Evolutionary conservation across 345 rosid species (phyloP).

Genomic region (Fremontodendron californicum): DNA sequence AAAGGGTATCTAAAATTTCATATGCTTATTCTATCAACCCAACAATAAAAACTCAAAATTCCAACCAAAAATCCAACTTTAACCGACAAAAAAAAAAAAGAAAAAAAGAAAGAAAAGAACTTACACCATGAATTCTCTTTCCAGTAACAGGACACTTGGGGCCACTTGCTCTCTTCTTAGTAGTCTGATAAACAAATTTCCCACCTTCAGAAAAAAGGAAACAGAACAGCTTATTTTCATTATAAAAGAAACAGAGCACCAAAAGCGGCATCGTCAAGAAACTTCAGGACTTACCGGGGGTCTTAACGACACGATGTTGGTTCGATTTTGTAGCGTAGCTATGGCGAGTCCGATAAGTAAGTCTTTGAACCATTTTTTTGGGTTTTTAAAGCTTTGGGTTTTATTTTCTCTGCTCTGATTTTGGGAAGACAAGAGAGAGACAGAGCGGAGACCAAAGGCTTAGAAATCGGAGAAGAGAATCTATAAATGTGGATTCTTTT

Average conservation of each 20-base stretch:
- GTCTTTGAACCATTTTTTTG: slow-evolving; percentile 59
- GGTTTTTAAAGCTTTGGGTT: not conserved
- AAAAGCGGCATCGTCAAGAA: not conserved
- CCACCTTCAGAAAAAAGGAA: slow-evolving; percentile 39
- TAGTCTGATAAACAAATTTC: slow-evolving; percentile 64
- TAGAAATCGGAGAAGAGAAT: not conserved
- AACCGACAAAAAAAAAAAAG: not conserved
- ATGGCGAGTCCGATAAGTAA: slow-evolving; percentile 57
- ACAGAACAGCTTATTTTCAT: not conserved
- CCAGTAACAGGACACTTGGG: slow-evolving; percentile 79
- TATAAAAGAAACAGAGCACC: too few species aligned
- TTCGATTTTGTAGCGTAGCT: slow-evolving; percentile 67
- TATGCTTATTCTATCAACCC: not conserved
- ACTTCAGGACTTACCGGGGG: slow-evolving; percentile 37
- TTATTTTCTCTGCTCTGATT: not conserved
- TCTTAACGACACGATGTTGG: slow-evolving; percentile 61
- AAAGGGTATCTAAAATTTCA: not conserved
- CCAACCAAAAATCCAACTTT: not conserved
- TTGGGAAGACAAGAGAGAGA: not conserved
- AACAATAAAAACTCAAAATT: not conserved
- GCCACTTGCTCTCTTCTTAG: slow-evolving; percentile 71
- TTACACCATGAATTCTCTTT: slow-evolving; percentile 72
- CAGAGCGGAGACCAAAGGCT: not conserved
- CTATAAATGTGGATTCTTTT: not conserved
- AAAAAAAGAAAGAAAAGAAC: not conserved